Conservation (phyloP, 148 eudicot species). For the Heliamphora exappendiculata region DNA sequence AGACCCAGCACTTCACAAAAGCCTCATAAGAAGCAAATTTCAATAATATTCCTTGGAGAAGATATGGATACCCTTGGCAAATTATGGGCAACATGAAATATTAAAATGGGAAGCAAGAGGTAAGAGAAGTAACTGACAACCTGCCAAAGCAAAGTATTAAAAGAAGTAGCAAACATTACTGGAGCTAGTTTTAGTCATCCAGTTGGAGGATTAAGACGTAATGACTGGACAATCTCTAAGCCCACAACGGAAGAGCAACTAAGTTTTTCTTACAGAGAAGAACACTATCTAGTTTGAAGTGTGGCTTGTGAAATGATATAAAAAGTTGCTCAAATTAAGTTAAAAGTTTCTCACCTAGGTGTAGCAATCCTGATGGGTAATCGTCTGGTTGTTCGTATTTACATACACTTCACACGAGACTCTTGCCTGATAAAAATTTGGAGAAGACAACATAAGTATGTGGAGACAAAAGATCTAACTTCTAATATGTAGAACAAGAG, state of each 20-base stretch:
- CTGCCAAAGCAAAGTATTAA: background rate
- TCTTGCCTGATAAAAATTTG: constrained; percentile 29
- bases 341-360: constrained; percentile 35
- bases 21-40: background rate
- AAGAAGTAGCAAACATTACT: background rate
- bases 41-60: background rate
- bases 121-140: background rate
- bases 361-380: constrained; percentile 47
- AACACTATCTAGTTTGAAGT: background rate
- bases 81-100: background rate
- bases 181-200: background rate
- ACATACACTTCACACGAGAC: constrained; percentile 46
- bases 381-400: constrained; percentile 41
- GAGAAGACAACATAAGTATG: background rate
- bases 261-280: background rate
- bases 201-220: background rate
- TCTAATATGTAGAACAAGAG: background rate
- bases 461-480: background rate
- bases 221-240: background rate
- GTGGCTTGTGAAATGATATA: background rate
- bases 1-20: background rate
- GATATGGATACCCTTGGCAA: background rate
- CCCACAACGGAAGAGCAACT: background rate
- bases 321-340: no score
- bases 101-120: background rate